Evolutionary conservation across 768 basidiomycete genomes (phyloP).

Genomic region (Coprinopsis cinerea): DNA sequence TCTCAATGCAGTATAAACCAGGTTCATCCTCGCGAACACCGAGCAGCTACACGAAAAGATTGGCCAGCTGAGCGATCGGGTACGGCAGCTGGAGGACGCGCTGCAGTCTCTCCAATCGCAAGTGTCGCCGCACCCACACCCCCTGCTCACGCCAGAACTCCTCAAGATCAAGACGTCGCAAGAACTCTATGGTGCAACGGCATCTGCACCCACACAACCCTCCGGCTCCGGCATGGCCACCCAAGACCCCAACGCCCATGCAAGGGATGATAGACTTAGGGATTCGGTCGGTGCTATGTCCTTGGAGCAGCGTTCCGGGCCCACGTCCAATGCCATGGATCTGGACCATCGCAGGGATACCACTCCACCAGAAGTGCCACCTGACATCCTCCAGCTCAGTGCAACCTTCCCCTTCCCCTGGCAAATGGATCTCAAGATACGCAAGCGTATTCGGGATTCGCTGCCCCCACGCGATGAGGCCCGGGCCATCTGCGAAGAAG

Average conservation of each 20-base stretch:
- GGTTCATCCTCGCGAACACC: constrained; percentile 65
- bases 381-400: constrained; percentile 53
- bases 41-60: constrained; percentile 64
- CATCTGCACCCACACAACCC: background rate
- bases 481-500: constrained; percentile 54
- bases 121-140: constrained; percentile 39
- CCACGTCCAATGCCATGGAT: constrained; percentile 2
- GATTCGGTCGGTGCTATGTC: constrained; percentile 13
- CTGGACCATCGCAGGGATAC: constrained; percentile 14
- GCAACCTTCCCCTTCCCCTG: constrained; percentile 68
- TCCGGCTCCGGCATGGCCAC: constrained; percentile 4
- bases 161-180: constrained; percentile 62
- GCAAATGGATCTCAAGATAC: constrained; percentile 56
- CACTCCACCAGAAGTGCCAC: constrained; percentile 34
- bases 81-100: constrained; percentile 59
- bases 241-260: constrained; percentile 4
- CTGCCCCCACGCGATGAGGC: constrained; percentile 58
- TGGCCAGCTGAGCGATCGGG: constrained; percentile 53
- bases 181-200: constrained; percentile 43
- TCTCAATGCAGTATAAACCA: constrained; percentile 17
- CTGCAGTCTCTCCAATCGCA: constrained; percentile 39
- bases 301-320: constrained; percentile 5
- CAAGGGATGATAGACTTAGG: constrained; percentile 11
- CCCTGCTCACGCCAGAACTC: constrained; percentile 53
- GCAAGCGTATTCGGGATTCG: constrained; percentile 56